These are phyloP conservation scores for Russula brevipes DNA, from an alignment of 768 basidiomycete species.

Conservation along the genomic window DNA sequence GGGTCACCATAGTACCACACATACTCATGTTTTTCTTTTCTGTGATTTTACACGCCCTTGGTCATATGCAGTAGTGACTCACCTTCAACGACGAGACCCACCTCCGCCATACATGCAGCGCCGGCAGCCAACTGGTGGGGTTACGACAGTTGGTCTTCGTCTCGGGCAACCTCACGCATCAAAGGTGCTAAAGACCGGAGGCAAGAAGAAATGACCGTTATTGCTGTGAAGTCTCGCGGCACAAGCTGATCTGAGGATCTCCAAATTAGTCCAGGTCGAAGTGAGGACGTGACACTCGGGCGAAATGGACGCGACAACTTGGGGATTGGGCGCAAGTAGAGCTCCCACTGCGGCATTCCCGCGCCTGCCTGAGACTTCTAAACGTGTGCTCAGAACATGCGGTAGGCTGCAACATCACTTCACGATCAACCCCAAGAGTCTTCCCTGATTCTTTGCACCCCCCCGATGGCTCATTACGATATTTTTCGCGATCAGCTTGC, in stretches of 20 bases:
- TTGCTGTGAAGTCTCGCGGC: neutral
- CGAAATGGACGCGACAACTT: no score
- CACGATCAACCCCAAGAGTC: no score
- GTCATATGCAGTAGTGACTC: neutral
- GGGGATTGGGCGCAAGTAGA: no score
- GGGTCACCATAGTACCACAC: neutral
- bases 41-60: neutral
- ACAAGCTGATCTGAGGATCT: no score
- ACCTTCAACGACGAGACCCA: neutral
- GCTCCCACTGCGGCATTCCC: no score
- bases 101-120: neutral
- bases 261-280: no score
- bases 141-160: neutral
- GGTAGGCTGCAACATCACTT: no score
- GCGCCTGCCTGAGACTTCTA: no score
- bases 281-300: no score
- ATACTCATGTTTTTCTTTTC: neutral
- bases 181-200: neutral
- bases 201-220: neutral
- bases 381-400: no score
- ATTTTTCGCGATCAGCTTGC: conserved; percentile 15
- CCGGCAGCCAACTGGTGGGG: neutral
- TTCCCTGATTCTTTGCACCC: no score
- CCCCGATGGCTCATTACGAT: conserved; percentile 11
- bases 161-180: neutral